Evolutionary conservation across 2,329 filamentous ascomycete species (phyloP).

Genomic region (Beauveria scarabaeidicola): DNA sequence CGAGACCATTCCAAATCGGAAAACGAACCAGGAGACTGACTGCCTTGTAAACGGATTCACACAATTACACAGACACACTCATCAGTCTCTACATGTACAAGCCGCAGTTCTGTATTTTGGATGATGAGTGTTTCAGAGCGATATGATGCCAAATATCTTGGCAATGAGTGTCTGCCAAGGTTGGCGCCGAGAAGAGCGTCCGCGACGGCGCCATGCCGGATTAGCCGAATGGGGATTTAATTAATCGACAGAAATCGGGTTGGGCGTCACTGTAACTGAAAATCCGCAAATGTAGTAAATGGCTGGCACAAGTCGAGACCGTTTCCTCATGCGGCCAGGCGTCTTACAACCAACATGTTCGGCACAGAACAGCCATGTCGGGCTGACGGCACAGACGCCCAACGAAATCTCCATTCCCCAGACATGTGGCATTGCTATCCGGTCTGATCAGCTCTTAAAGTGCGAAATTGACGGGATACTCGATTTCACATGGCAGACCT

Average conservation of each 20-base stretch:
- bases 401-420: background rate
- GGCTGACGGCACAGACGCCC: background rate
- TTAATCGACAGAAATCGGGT: background rate
- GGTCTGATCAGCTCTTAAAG: background rate
- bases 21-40: background rate
- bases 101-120: background rate
- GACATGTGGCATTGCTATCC: background rate
- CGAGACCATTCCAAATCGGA: constrained; percentile 6
- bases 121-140: background rate
- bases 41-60: background rate
- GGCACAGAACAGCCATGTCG: background rate
- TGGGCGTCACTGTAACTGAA: background rate
- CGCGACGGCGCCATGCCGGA: background rate
- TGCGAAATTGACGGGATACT: background rate
- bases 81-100: too few species aligned
- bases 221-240: background rate
- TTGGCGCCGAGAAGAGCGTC: background rate
- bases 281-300: background rate
- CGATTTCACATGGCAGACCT: background rate
- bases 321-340: background rate
- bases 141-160: background rate
- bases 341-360: background rate
- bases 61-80: background rate
- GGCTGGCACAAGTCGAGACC: background rate
- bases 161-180: background rate